Evolutionary conservation across 306 rosid species (phyloP), one percentile per base, ranked within the genome.

Genomic region (Dryas octopetala): DNA sequence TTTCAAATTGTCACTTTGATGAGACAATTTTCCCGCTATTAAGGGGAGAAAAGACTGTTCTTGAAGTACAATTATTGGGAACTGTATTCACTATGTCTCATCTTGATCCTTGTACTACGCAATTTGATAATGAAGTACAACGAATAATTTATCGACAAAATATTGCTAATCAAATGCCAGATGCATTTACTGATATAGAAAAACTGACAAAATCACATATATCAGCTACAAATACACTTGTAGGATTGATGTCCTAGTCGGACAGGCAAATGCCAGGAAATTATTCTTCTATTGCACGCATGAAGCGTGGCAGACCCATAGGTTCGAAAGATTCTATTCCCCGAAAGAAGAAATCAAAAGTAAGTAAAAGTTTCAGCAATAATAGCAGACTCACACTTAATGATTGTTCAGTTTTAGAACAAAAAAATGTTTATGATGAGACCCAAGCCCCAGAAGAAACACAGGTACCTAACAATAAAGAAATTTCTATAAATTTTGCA

Each of bases 131-230:
- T n/a, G 26, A 64, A 62, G 62, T 62, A 58, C 11, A 23, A 46
- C 59, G 12, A 58, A 60, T 73, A 5, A 28, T 73, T 60, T 45
- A 59, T 15, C 60, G 45, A 6, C 26, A 44, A 26, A 59, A 15
- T n/a, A 47, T 74, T 17, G 55, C 59, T 3, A 74, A 60, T 62
- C 44, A 46, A 61, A 16, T 61, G 23, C 59, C 59, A 16, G 38
- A 75, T 75, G 71, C 52, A 75, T 51, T 75, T 44, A 72, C 66
- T 4, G 47, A 66, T 2, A 16, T 16, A 44, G 2, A 38, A 68
- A 68, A 32, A 68, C 48, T 68, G 45, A 68, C 46, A 4, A 68
- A 4, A 43, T 65, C 50, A 61, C 68, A 28, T 49, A 63, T 75
- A 5, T 52, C 45, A 65, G 15, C 15, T 16, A 15, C 8, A 50